Evolutionary conservation across 2,329 filamentous ascomycete species (phyloP).

Genomic region (Botrytis byssoidea): DNA sequence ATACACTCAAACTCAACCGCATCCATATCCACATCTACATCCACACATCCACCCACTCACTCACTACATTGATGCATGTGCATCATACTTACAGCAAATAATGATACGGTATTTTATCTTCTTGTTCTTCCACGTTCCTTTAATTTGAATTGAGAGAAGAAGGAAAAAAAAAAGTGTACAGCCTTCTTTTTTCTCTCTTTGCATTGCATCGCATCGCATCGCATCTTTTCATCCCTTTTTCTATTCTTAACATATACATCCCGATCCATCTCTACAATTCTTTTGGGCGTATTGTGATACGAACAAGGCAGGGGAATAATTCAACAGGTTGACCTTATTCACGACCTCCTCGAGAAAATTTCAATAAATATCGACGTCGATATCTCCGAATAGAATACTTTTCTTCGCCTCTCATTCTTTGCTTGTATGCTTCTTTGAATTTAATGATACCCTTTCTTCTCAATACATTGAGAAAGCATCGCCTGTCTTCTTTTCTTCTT

Average conservation of each 20-base stretch:
- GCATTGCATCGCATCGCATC: not conserved
- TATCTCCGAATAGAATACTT: not conserved
- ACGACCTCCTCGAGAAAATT: not conserved
- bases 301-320: not conserved
- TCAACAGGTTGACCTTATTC: constrained; percentile 2
- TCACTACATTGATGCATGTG: constrained; percentile 3
- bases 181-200: not conserved
- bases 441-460: constrained; percentile 33
- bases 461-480: constrained; percentile 30
- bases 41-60: not conserved
- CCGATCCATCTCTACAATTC: constrained; percentile 3
- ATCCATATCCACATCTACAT: not conserved
- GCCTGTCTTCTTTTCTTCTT: constrained; percentile 30
- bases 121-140: constrained; percentile 8
- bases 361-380: constrained; percentile 16
- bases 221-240: not conserved
- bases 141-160: not conserved
- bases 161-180: not conserved
- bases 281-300: not conserved
- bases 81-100: constrained; percentile 11
- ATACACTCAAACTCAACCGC: not conserved
- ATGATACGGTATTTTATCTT: not conserved
- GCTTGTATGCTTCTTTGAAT: constrained; percentile 22
- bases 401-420: not conserved
- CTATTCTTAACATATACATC: not conserved